phyloP scores from a whole-genome alignment of 2,329 filamentous ascomycete genomes.

The Ceratocystis cubensis region DNA sequence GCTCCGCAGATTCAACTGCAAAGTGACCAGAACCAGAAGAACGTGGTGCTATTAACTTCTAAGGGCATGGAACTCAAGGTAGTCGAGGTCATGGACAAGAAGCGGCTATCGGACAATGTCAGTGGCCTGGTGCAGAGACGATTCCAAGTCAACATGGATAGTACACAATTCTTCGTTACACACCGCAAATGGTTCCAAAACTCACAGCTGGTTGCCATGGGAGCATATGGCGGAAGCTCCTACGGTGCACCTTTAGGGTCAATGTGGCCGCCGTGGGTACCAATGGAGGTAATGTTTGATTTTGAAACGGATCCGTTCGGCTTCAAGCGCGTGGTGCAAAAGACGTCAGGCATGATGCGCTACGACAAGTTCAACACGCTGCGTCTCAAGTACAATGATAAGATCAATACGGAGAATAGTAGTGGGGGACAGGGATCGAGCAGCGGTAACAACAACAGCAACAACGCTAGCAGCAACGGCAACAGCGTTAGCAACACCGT shows the following conservation, averaged over 20 bases:
- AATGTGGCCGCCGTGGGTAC: slow-evolving; percentile 95
- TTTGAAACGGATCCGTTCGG: slow-evolving; percentile 88
- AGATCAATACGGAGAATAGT: slow-evolving; percentile 57
- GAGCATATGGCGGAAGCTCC: slow-evolving; percentile 68
- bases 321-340: slow-evolving; percentile 94
- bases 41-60: slow-evolving; percentile 89
- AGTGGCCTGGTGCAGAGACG: slow-evolving; percentile 90
- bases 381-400: slow-evolving; percentile 92
- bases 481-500: not conserved
- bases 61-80: slow-evolving; percentile 98
- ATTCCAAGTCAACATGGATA: slow-evolving; percentile 92
- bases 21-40: slow-evolving; percentile 94
- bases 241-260: slow-evolving; percentile 78
- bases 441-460: not conserved
- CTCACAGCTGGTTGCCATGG: slow-evolving; percentile 68
- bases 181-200: slow-evolving; percentile 74
- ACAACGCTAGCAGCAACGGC: not conserved
- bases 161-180: slow-evolving; percentile 94
- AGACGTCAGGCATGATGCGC: slow-evolving; percentile 84
- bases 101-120: slow-evolving; percentile 79
- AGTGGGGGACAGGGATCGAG: not conserved
- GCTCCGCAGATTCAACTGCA: slow-evolving; percentile 96
- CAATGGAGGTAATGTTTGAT: slow-evolving; percentile 96
- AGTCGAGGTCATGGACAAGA: slow-evolving; percentile 95
- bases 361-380: slow-evolving; percentile 98